A percentile compares a stretch with the other conserved stretches of the same genome.
Conservation (phyloP, 192 early-diverging fungal species). For the Lobulomyces angularis region DNA sequence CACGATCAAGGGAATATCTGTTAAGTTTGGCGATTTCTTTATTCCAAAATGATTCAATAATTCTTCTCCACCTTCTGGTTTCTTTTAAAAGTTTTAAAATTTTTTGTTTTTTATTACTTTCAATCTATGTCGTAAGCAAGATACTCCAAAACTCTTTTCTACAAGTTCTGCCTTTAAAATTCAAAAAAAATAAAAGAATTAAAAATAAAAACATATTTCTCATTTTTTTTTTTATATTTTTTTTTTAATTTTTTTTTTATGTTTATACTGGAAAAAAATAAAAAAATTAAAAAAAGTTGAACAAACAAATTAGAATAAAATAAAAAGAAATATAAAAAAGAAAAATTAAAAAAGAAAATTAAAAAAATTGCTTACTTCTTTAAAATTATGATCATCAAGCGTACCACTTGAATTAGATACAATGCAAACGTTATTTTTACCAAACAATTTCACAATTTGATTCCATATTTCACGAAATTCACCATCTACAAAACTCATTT, state of each 20-base stretch:
- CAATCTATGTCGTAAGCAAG: too few relatives aligned
- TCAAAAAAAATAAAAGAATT: neutral
- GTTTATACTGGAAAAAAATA: slow-evolving; percentile 10
- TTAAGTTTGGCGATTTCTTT: slow-evolving; percentile 19
- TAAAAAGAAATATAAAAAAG: too few relatives aligned
- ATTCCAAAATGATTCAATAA: slow-evolving; percentile 36
- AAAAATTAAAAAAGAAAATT: too few relatives aligned
- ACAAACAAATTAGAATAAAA: too few relatives aligned
- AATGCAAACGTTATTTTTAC: slow-evolving; percentile 50
- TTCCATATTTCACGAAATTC: slow-evolving; percentile 47
- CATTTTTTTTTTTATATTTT: slow-evolving; percentile 30
- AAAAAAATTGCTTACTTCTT: slow-evolving; percentile 33
- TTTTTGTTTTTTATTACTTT: too few relatives aligned
- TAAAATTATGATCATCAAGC: slow-evolving; percentile 44
- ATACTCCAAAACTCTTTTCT: neutral
- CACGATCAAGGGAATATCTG: too few relatives aligned
- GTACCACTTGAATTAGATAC: slow-evolving; percentile 91
- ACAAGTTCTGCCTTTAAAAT: too few relatives aligned
- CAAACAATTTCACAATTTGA: slow-evolving; percentile 48
- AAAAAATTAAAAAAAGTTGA: too few relatives aligned
- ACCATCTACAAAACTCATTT: too few relatives aligned
- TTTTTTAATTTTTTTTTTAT: too few relatives aligned
- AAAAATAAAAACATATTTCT: slow-evolving; percentile 1
- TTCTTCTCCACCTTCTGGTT: slow-evolving; percentile 60
- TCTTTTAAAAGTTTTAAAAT: slow-evolving; percentile 38